Conservation (phyloP, 179 eudicot species). For the Spergularia azorica region DNA sequence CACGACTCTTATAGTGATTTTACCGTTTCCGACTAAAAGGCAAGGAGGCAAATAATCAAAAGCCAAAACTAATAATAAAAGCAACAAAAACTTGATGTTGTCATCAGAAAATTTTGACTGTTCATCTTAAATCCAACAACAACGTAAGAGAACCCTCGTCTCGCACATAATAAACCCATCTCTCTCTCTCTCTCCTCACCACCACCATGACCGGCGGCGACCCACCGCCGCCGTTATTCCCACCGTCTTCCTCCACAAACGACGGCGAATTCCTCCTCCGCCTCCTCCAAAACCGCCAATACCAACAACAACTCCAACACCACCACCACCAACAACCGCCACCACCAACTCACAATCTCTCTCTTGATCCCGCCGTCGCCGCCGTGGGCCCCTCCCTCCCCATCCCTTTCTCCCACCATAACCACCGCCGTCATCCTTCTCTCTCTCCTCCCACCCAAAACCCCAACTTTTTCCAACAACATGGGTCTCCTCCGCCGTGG, state of each 20-base stretch:
- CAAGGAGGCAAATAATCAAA: no score
- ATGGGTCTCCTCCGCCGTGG: slow-evolving; percentile 19
- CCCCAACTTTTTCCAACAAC: slow-evolving; percentile 29
- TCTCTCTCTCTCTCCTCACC: background rate
- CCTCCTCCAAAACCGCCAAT: slow-evolving; percentile 17
- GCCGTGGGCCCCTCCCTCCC: slow-evolving; percentile 36
- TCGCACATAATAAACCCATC: background rate
- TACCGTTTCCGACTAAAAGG: no score
- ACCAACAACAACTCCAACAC: slow-evolving; percentile 14
- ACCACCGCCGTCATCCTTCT: slow-evolving; percentile 3
- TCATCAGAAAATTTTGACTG: no score
- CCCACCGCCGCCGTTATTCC: no score
- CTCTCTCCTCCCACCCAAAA: slow-evolving; percentile 23
- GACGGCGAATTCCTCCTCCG: no score
- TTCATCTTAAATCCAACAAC: no score
- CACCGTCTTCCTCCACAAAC: no score
- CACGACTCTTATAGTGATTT: no score
- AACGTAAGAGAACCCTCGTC: no score
- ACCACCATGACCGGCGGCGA: background rate
- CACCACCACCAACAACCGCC: background rate
- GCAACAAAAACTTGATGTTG: background rate
- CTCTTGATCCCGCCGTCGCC: slow-evolving; percentile 41
- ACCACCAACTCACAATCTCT: slow-evolving; percentile 14
- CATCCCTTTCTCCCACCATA: slow-evolving; percentile 9
- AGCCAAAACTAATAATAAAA: no score